Evolutionary conservation across 306 rosid genomes (phyloP).

Genomic region (Inga laurina): DNA sequence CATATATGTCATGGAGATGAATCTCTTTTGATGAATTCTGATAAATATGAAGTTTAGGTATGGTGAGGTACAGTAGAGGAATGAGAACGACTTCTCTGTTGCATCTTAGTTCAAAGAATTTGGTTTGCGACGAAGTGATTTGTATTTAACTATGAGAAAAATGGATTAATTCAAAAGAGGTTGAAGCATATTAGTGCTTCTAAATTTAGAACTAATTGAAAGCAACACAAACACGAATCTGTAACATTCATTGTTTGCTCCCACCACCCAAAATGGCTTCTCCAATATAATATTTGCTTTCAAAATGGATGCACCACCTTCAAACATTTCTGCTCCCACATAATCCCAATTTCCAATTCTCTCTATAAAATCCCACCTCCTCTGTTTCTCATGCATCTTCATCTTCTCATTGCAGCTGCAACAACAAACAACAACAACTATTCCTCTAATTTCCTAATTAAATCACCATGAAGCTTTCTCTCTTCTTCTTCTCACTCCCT

Average conservation of each 20-base stretch:
- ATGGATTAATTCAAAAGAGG: no score
- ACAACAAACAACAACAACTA: no score
- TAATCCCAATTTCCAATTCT: not conserved
- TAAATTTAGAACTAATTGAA: no score
- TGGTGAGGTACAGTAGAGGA: not conserved
- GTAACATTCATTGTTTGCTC: no score
- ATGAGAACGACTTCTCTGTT: not conserved
- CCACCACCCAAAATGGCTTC: no score
- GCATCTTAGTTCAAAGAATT: not conserved
- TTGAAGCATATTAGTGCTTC: no score
- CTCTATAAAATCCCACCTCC: not conserved
- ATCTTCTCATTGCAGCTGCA: not conserved
- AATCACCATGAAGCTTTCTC: conserved; percentile 24
- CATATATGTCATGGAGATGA: not conserved
- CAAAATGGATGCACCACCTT: no score
- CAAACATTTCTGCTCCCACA: no score
- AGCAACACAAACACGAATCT: no score
- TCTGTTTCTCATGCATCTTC: not conserved
- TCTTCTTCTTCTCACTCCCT: conserved; percentile 31
- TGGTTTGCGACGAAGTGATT: not conserved
- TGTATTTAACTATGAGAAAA: no score
- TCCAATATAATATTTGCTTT: no score
- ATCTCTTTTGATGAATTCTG: not conserved
- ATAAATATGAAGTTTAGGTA: not conserved
- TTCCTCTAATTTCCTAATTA: not conserved